Conservation (phyloP, 768 basidiomycete genomes). For the Gymnopilus dilepis region DNA sequence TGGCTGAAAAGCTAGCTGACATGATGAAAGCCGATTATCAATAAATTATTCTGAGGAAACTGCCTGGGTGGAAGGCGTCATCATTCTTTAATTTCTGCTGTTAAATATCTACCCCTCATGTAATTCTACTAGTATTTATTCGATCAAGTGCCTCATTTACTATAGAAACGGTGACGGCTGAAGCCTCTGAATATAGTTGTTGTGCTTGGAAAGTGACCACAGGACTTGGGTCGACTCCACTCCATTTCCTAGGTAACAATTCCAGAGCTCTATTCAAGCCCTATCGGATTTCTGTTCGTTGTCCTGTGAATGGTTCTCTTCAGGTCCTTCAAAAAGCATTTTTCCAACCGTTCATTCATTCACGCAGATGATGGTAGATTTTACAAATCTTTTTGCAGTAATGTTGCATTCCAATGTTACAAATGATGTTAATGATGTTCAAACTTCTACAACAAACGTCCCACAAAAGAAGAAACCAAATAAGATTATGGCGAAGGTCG, state of each 20-base stretch:
- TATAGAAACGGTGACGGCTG: no score
- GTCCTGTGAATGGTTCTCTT: no score
- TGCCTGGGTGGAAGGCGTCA: background rate
- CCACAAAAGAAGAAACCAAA: slow-evolving; percentile 16
- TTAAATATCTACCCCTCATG: background rate
- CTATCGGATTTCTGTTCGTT: no score
- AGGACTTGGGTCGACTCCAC: no score
- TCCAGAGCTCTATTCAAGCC: no score
- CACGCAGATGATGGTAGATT: background rate
- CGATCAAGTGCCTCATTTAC: no score
- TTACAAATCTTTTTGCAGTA: slow-evolving; percentile 19
- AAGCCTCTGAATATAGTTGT: no score
- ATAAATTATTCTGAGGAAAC: background rate
- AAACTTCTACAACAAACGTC: slow-evolving; percentile 12
- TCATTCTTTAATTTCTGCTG: background rate
- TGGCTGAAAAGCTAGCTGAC: slow-evolving; percentile 41
- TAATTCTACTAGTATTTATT: background rate
- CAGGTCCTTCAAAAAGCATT: no score
- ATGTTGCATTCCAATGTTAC: slow-evolving; percentile 16
- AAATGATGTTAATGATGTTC: slow-evolving; percentile 7
- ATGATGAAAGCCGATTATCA: slow-evolving; percentile 34
- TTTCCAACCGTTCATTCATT: background rate
- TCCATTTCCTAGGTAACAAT: no score
- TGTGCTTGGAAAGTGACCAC: no score
- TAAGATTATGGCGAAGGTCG: slow-evolving; percentile 20